These are phyloP conservation scores for Viola odorata DNA, from an alignment of 345 rosid genomes.

Conservation along the genomic window DNA sequence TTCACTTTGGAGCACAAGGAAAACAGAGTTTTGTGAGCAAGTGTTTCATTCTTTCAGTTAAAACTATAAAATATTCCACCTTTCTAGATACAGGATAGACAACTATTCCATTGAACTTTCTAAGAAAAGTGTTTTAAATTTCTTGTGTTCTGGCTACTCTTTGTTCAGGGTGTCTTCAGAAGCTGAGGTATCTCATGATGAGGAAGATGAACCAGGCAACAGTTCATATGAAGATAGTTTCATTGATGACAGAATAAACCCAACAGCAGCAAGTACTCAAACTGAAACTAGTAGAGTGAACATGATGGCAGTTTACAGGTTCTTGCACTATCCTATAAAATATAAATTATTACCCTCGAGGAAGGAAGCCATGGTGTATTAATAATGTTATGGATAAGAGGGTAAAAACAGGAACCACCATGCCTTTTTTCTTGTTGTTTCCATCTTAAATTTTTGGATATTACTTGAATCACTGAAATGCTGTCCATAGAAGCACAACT, in stretches of 20 bases:
- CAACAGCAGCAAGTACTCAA: conserved; percentile 47
- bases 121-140: not conserved
- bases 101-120: not conserved
- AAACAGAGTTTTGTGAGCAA: not conserved
- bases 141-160: conserved; percentile 7
- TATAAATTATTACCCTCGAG: too few relatives aligned
- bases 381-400: too few relatives aligned
- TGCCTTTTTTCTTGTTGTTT: too few relatives aligned
- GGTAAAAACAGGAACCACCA: too few relatives aligned
- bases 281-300: conserved; percentile 53
- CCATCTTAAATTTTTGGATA: too few relatives aligned
- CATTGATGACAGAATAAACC: conserved; percentile 71
- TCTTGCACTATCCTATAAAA: not conserved
- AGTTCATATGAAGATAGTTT: conserved; percentile 69
- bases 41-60: not conserved
- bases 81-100: too few relatives aligned
- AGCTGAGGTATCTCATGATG: conserved; percentile 63
- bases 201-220: conserved; percentile 40
- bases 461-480: too few relatives aligned
- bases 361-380: too few relatives aligned
- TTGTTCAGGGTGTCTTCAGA: conserved; percentile 66
- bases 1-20: not conserved
- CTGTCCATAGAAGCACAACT: too few relatives aligned
- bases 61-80: too few relatives aligned
- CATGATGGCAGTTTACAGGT: conserved; percentile 96